Base-by-base conservation (phyloP, 768 basidiomycete genomes). In the Hypholoma fasciculare region DNA sequence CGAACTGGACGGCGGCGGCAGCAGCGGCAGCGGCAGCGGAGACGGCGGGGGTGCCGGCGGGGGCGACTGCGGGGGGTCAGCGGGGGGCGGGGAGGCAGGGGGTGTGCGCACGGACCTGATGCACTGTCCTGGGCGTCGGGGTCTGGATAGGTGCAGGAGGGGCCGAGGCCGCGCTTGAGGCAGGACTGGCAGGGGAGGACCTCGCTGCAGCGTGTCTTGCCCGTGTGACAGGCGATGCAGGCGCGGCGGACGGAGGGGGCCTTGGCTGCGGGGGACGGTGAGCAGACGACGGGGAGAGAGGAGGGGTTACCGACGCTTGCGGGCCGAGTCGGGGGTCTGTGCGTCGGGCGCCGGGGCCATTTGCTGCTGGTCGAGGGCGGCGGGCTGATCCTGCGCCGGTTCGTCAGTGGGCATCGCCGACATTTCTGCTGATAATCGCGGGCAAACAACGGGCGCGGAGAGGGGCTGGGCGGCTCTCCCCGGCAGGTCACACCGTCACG, bases 111-210 rank as follows among this genome's bases (percentile, higher is more conserved):
- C 46, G 79, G 78, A 58, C 78, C 76, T 27, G 68, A 49, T 42
- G 75, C 75, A 61, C 81, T 81, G 57, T 80, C 78, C 53, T 73
- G 75, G 14, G 78, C 74, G 63, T 92, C 90, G 37, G 89, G 89
- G 71, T 92, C 90, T 20, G 90, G 90, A 69, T 92, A 92, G 13
- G 88, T 77, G 67, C 90, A 92, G 16, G 80, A 71, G 2, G 79
- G 72, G 26, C 87, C 90, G 54, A 91, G 77, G 17, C 90, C 90
- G 54, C 90, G 84, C 74, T 92, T 92, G 67, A 92, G 79, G 66
- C 90, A 92, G 71, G 87, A 89, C 84, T 91, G 90, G 72, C 90
- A 92, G 7, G 90, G 90, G 17, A 92, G 79, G 36, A 84, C 85
- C 73, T 92, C 90, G 64, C 88, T 90, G 65, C 90, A 92, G 64